phyloP scores from a whole-genome alignment of 768 basidiomycete species.

The Calocera viscosa region DNA sequence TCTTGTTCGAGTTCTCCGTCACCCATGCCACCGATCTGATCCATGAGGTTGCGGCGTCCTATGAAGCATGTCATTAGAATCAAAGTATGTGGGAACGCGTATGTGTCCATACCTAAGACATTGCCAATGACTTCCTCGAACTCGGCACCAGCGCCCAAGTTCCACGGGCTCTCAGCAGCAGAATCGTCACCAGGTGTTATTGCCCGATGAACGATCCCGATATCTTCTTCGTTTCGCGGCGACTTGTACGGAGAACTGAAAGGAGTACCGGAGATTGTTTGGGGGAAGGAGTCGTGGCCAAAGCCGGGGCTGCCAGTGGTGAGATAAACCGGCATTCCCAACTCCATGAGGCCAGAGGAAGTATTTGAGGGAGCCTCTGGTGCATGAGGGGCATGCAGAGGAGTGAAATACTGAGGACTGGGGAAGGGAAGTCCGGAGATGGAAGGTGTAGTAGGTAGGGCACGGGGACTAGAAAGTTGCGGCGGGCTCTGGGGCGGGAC shows the following conservation, averaged over 20 bases:
- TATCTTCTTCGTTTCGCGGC: constrained; percentile 5
- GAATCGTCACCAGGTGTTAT: constrained; percentile 9
- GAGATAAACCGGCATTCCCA: constrained; percentile 37
- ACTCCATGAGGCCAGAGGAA: constrained; percentile 33
- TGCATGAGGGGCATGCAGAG: constrained; percentile 35
- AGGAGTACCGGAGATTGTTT: constrained; percentile 61
- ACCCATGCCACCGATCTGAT: not conserved
- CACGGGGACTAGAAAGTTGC: constrained; percentile 34
- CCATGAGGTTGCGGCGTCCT: not conserved
- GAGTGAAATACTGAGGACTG: not conserved
- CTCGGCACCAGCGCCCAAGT: not conserved
- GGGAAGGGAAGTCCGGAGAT: not conserved
- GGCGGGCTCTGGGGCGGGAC: constrained; percentile 24
- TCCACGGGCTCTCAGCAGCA: constrained; percentile 10
- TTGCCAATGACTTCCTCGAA: not conserved
- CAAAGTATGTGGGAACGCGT: not conserved
- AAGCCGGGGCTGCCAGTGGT: constrained; percentile 32
- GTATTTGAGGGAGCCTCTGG: constrained; percentile 41
- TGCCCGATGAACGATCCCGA: constrained; percentile 20
- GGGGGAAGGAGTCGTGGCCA: constrained; percentile 51
- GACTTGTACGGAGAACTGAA: not conserved
- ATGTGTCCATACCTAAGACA: not conserved
- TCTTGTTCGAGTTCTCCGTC: not conserved
- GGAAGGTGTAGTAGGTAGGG: constrained; percentile 2
- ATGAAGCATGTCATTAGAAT: not conserved